Evolutionary conservation across 352 stramenopile genomes (phyloP).

Genomic region (Thraustotheca clavata): DNA sequence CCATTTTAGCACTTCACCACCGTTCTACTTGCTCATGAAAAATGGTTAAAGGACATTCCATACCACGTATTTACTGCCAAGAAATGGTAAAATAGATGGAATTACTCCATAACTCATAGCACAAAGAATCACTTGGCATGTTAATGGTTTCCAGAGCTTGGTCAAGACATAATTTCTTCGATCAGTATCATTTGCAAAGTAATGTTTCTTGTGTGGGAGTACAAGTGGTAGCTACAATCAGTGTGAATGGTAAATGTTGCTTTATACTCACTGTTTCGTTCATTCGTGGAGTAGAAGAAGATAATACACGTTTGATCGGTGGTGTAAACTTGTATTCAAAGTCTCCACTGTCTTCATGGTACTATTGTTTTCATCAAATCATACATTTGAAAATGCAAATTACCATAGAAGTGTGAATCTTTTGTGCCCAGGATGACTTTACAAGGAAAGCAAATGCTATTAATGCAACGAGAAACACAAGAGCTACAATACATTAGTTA

Average conservation of each 20-base stretch:
- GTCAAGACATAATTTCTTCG: slow-evolving; percentile 25
- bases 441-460: slow-evolving; percentile 43
- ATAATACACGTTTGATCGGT: background rate
- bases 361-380: background rate
- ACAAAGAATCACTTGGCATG: slow-evolving; percentile 44
- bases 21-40: background rate
- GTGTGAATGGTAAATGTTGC: background rate
- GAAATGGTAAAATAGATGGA: slow-evolving; percentile 60
- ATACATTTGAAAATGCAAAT: background rate
- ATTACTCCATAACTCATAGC: slow-evolving; percentile 58
- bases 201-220: background rate
- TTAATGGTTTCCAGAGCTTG: slow-evolving; percentile 39
- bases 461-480: slow-evolving; percentile 46
- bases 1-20: slow-evolving; percentile 19
- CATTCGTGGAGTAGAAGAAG: background rate
- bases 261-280: background rate
- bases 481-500: slow-evolving; percentile 24
- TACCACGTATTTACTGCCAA: slow-evolving; percentile 65
- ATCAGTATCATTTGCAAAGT: background rate
- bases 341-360: slow-evolving; percentile 14
- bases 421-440: background rate
- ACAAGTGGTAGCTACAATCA: background rate
- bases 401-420: slow-evolving; percentile 8
- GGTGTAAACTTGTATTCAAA: slow-evolving; percentile 21
- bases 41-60: background rate